Evolutionary conservation across 805 yeast species (phyloP).

Genomic region (Monosporozyma yasuniensis): DNA sequence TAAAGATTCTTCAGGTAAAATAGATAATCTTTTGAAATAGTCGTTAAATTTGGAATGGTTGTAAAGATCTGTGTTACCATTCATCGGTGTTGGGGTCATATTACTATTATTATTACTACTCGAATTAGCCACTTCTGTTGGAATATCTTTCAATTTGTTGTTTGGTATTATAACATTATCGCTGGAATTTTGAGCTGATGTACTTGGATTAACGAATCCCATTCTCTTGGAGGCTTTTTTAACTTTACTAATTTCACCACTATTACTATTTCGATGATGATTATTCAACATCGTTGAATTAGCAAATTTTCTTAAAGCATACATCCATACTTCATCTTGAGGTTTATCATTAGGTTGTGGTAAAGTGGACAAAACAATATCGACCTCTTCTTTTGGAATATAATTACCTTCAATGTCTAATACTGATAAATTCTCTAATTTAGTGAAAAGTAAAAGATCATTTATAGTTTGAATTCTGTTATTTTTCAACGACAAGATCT

Average conservation of each 20-base stretch:
- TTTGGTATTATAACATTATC: neutral
- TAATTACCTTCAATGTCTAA: constrained; percentile 51
- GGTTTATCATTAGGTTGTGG: constrained; percentile 33
- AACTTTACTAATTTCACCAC: constrained; percentile 28
- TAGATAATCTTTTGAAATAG: constrained; percentile 55
- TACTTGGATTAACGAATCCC: constrained; percentile 46
- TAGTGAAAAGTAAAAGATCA: constrained; percentile 46
- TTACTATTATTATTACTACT: neutral
- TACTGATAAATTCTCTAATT: constrained; percentile 43
- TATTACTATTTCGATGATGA: constrained; percentile 1
- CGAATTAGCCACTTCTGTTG: neutral
- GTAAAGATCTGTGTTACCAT: constrained; percentile 17
- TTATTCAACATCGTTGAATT: neutral
- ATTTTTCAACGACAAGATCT: constrained; percentile 51
- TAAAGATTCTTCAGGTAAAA: constrained; percentile 43
- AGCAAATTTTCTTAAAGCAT: constrained; percentile 19
- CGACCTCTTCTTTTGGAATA: constrained; percentile 47
- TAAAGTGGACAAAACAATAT: constrained; percentile 31
- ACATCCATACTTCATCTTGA: constrained; percentile 32
- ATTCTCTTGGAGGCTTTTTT: constrained; percentile 66
- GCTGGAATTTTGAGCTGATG: neutral
- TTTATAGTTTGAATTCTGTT: constrained; percentile 40
- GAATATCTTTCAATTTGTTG: neutral
- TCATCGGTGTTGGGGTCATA: neutral
- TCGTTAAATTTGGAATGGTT: constrained; percentile 44